These are phyloP conservation scores for Cytospora leucostoma DNA, from an alignment of 2,329 filamentous ascomycete species.

Conservation along the genomic window DNA sequence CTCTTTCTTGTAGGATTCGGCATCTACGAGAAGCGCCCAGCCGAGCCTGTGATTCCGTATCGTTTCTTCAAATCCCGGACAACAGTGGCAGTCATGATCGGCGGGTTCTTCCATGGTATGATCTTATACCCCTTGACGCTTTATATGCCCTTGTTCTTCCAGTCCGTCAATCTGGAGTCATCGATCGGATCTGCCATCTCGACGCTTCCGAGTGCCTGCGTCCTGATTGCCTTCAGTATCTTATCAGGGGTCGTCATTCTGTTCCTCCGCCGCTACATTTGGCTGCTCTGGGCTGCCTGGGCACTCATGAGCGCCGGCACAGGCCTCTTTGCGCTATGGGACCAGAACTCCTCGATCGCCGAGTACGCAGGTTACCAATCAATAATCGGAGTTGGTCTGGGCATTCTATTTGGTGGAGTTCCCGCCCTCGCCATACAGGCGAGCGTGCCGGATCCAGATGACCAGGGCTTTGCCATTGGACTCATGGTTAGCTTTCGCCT, in stretches of 20 bases:
- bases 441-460: constrained; percentile 37
- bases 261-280: constrained; percentile 28
- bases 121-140: constrained; percentile 34
- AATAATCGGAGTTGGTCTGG: constrained; percentile 30
- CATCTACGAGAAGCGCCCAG: constrained; percentile 34
- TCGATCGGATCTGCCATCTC: constrained; percentile 35
- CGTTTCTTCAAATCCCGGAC: constrained; percentile 36
- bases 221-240: constrained; percentile 27
- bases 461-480: constrained; percentile 39
- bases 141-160: constrained; percentile 39
- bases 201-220: constrained; percentile 29
- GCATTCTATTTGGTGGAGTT: constrained; percentile 32
- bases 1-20: constrained; percentile 34
- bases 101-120: constrained; percentile 37
- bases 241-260: constrained; percentile 29
- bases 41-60: constrained; percentile 36
- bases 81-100: constrained; percentile 29
- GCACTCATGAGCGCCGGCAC: constrained; percentile 28
- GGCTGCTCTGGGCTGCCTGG: constrained; percentile 31
- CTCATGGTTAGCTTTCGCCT: constrained; percentile 39
- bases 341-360: constrained; percentile 23
- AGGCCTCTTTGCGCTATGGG: constrained; percentile 30
- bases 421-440: constrained; percentile 40
- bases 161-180: constrained; percentile 36
- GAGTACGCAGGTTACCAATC: constrained; percentile 2